Base-by-base conservation (phyloP, 2,329 filamentous ascomycete species). In the Colletotrichum acutatum region DNA sequence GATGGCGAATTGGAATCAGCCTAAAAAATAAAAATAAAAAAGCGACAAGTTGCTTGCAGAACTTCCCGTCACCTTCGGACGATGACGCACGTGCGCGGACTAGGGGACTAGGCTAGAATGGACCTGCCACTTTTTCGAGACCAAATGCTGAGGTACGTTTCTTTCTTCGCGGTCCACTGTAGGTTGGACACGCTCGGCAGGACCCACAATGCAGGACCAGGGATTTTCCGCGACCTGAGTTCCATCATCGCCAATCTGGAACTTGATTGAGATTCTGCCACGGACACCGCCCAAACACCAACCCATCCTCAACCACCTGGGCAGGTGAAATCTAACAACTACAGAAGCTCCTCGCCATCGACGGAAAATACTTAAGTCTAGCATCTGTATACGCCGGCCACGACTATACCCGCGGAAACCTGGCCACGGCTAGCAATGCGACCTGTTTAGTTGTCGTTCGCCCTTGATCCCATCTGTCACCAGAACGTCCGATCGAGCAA, bases 151-250 rank as follows among this genome's bases (percentile, higher is more conserved):
- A 24, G 32, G 26, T 70, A 70, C 59, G 59, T 26, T 49, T 30
- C n/a, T 11, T 11, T 8, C 12, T 14, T 26, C 6, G 32, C 30
- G 7, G 30, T 34, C 32, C 57, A 26, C 22, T 11, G 28, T 30
- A 34, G 32, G 32, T 34, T 34, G 32, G 32, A 34, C 57, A 49
- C 63, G 32, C 56, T 28, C 58, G 42, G 24, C 12, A 30, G 34
- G 62, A 46, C 56, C 68, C 64, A 65, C 60, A 14, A 19, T 24
- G 16, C 9, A 58, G 61, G 67, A 66, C 67, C 70, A 68, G 56
- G 67, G 67, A 71, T 71, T 70, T 73, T 70, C 71, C 60, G 67
- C 67, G n/a, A 57, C 61, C 28, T 24, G 34, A 59, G 49, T 67
- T 60, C 63, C 49, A 46, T 22, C 54, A 49, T 58, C 46, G 56